Conservation (phyloP, 169 alveolate species). For the Cryptosporidium bovis region DNA sequence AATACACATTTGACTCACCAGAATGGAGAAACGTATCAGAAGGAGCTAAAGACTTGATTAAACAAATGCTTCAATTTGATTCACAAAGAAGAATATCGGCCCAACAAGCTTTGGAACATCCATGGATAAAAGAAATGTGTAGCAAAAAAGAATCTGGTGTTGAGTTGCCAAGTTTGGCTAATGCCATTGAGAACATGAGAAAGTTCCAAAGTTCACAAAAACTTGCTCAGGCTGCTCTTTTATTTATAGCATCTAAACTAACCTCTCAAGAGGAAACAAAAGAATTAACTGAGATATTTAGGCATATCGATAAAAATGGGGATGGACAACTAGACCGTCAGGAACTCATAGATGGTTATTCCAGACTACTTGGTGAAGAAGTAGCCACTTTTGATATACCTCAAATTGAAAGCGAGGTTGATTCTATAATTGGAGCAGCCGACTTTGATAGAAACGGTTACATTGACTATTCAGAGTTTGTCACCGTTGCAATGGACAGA, state of each 20-base stretch:
- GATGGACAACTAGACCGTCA: conserved; percentile 87
- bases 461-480: conserved; percentile 92
- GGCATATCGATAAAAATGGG: conserved; percentile 90
- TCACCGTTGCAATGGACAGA: conserved; percentile 88
- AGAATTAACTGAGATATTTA: conserved; percentile 87
- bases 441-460: conserved; percentile 95
- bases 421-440: conserved; percentile 89
- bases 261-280: conserved; percentile 89
- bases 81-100: conserved; percentile 90
- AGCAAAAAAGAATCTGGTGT: conserved; percentile 78
- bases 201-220: conserved; percentile 86
- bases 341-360: conserved; percentile 86
- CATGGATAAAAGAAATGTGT: conserved; percentile 87
- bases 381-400: conserved; percentile 18
- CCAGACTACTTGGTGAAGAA: conserved; percentile 78
- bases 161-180: conserved; percentile 82
- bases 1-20: conserved; percentile 81
- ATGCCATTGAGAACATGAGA: conserved; percentile 86
- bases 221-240: conserved; percentile 89
- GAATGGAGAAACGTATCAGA: conserved; percentile 89
- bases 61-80: conserved; percentile 87
- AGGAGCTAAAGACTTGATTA: conserved; percentile 92
- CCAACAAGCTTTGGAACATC: conserved; percentile 90
- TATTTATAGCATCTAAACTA: conserved; percentile 86
- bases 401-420: conserved; percentile 91